A percentile compares a stretch with the other conserved stretches of the same genome.
Evolutionary conservation across 306 rosid species (phyloP).

Genomic region (Glycyrrhiza uralensis): DNA sequence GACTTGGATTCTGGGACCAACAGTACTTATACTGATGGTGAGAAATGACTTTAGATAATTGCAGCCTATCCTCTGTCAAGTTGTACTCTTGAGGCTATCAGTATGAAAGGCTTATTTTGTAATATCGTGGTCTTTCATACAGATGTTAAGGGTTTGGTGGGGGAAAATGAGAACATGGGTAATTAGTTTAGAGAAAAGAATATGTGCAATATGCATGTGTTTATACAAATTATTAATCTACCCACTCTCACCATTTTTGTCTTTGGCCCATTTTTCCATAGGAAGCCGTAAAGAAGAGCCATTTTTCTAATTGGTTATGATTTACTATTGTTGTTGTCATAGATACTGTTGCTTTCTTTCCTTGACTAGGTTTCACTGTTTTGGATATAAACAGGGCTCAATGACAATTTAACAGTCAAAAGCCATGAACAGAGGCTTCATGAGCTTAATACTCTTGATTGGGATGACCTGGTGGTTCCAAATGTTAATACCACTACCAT

Average conservation of each 20-base stretch:
- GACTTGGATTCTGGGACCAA: slow-evolving; percentile 67
- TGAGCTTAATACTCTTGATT: slow-evolving; percentile 93
- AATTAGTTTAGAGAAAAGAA: neutral
- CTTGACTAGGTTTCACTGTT: slow-evolving; percentile 14
- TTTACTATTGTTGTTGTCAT: neutral
- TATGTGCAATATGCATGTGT: neutral
- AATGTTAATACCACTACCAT: slow-evolving; percentile 40
- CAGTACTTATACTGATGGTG: slow-evolving; percentile 38
- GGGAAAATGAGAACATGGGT: neutral
- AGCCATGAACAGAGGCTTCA: slow-evolving; percentile 63
- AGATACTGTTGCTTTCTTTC: slow-evolving; percentile 13
- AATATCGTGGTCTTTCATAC: neutral
- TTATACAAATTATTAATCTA: neutral
- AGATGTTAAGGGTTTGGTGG: neutral
- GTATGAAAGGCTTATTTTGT: neutral
- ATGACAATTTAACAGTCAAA: slow-evolving; percentile 40
- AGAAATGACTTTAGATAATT: slow-evolving; percentile 47
- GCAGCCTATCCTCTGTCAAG: slow-evolving; percentile 14
- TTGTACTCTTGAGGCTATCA: neutral
- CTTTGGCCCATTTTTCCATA: slow-evolving; percentile 3
- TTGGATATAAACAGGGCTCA: slow-evolving; percentile 47
- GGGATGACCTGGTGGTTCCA: slow-evolving; percentile 84
- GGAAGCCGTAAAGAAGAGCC: neutral
- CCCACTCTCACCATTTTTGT: neutral
- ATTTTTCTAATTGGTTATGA: neutral